Base-by-base conservation (phyloP, 805 yeast species). In the Yarrowia phangngaensis region DNA sequence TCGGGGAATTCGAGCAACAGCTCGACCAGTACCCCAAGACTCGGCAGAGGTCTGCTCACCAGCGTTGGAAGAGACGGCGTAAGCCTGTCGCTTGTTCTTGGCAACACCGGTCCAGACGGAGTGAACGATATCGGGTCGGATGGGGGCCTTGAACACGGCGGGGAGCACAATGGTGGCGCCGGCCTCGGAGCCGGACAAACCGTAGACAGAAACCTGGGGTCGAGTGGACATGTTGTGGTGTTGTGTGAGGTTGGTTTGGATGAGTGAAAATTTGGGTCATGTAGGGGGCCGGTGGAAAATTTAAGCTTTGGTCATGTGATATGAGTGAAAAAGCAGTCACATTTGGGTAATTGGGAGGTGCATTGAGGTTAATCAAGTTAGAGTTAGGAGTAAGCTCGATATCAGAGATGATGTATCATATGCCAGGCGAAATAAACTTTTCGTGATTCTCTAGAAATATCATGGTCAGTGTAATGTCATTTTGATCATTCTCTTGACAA, bases 21-120 rank as follows among this genome's bases (percentile, higher is more conserved):
- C 98, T 81, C 98, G 89, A 82, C 98, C 98, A 67, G 98, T 92
- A 88, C 98, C 98, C 98, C 98, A 92, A 60, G 98, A 92, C 79
- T 88, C 97, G 73, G 98, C 98, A 59, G 97, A 90, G 76, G 97
- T 89, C 80, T 92, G 97, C 83, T 87, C 95, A 79, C 98, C 98
- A 70, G 98, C 98, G 78, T 88, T 85, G 72, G 82, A 88, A 66
- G 97, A 83, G 66, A 92, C 98, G 72, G 99, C 96, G 84, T 92
- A 92, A 75, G 99, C 97, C 79, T 92, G 99, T 78, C 99, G 88
- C 88, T 90, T 90, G 95, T 92, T 92, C 92, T 92, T 92, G 94
- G 89, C 89, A 66, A 92, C 87, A 71, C 89, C 84, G 72, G 89
- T 85, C 84, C 88, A 92, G 66, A 92, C 99, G 71, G 95, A 76